phyloP scores from a whole-genome alignment of 768 basidiomycete species.

The Pleurotus cornucopiae region DNA sequence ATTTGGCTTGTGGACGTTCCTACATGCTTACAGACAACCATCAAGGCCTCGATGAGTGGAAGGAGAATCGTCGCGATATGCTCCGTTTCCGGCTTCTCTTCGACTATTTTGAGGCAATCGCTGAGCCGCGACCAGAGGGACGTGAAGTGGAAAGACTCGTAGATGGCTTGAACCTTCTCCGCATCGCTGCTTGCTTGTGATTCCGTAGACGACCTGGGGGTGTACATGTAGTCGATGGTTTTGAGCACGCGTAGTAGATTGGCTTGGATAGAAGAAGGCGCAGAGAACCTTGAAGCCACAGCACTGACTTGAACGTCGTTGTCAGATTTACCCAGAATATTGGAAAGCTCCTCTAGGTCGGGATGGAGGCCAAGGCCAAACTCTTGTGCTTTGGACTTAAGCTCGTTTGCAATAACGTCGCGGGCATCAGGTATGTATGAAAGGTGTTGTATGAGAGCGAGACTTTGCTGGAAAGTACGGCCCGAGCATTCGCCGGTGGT shows the following conservation, averaged over 20 bases:
- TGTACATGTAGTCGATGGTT: constrained; percentile 96
- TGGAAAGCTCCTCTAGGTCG: constrained; percentile 76
- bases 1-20: constrained; percentile 55
- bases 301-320: constrained; percentile 58
- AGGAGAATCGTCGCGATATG: constrained; percentile 90
- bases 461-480: constrained; percentile 91
- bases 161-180: constrained; percentile 84
- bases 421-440: constrained; percentile 86
- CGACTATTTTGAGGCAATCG: constrained; percentile 83
- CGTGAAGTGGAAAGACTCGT: constrained; percentile 88
- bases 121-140: constrained; percentile 86
- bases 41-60: constrained; percentile 92
- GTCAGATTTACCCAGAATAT: constrained; percentile 52
- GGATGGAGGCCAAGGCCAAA: constrained; percentile 71
- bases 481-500: constrained; percentile 97
- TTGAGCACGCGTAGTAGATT: constrained; percentile 93
- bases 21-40: constrained; percentile 98
- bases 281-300: constrained; percentile 86
- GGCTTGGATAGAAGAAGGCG: constrained; percentile 93
- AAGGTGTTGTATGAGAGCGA: constrained; percentile 88
- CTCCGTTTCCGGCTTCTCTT: constrained; percentile 73
- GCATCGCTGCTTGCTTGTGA: constrained; percentile 44
- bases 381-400: constrained; percentile 82
- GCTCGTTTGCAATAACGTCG: constrained; percentile 85
- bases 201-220: constrained; percentile 43